phyloP scores from a whole-genome alignment of 1,139 yeast genomes.

The Kurtzmaniella quercitrusa region DNA sequence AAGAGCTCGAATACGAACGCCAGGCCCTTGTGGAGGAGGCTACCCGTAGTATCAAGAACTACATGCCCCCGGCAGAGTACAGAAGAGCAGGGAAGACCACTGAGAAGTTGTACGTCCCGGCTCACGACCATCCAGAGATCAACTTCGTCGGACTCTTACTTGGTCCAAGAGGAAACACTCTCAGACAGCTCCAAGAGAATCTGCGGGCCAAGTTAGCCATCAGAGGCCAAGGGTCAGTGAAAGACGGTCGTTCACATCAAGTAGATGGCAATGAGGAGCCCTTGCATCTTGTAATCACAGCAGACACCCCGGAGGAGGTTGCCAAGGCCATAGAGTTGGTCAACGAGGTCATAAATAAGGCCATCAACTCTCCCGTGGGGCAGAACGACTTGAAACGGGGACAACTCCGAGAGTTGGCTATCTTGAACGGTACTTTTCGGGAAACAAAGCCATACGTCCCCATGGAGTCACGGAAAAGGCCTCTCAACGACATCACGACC shows the following conservation, averaged over 20 bases:
- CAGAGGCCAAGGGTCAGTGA: slow-evolving; percentile 92
- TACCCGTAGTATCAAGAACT: slow-evolving; percentile 68
- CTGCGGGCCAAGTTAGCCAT: slow-evolving; percentile 86
- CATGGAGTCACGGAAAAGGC: slow-evolving; percentile 49
- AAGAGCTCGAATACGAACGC: slow-evolving; percentile 71
- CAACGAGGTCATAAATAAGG: slow-evolving; percentile 74
- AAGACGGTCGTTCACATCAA: slow-evolving; percentile 64
- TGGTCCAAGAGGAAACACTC: slow-evolving; percentile 95
- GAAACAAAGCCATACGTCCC: slow-evolving; percentile 70
- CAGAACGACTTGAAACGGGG: slow-evolving; percentile 89
- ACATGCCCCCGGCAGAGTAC: slow-evolving; percentile 77
- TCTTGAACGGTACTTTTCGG: slow-evolving; percentile 87
- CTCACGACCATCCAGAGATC: slow-evolving; percentile 82
- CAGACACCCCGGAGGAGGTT: slow-evolving; percentile 76
- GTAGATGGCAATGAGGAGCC: slow-evolving; percentile 49
- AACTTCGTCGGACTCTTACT: slow-evolving; percentile 87
- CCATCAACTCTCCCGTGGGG: slow-evolving; percentile 85
- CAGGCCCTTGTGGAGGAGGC: slow-evolving; percentile 74
- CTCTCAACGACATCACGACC: slow-evolving; percentile 43
- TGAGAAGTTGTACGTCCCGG: slow-evolving; percentile 85
- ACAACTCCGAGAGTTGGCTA: slow-evolving; percentile 88
- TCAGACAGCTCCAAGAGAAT: slow-evolving; percentile 72
- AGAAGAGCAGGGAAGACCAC: slow-evolving; percentile 63
- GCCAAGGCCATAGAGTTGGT: slow-evolving; percentile 72
- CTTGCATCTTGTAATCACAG: slow-evolving; percentile 81